Percentiles rank a stretch among this genome's conserved stretches.
Conservation (phyloP, 305 asterid species). For the Vinca major region DNA sequence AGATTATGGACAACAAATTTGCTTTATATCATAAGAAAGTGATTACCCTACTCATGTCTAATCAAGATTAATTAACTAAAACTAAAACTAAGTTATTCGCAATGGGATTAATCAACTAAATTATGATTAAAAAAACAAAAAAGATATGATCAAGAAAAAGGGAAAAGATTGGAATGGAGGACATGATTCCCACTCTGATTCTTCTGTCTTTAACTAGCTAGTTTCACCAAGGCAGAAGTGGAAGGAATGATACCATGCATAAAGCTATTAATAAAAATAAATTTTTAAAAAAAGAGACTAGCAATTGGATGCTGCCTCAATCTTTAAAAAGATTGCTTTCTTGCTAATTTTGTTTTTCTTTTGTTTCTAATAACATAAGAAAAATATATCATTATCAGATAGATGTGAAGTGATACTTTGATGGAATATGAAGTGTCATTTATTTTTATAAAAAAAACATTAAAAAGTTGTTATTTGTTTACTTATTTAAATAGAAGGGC, state of each 20-base stretch:
- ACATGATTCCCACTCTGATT: conserved; percentile 23
- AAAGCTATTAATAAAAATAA: too few relatives aligned
- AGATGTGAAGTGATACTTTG: conserved; percentile 19
- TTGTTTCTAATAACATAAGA: conserved; percentile 1
- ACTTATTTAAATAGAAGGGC: conserved; percentile 23
- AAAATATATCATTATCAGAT: conserved; percentile 18
- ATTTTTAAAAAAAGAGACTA: neutral
- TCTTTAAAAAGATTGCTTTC: neutral
- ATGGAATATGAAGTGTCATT: conserved; percentile 22
- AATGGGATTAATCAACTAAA: neutral
- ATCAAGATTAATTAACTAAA: conserved; percentile 16
- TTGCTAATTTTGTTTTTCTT: too few relatives aligned
- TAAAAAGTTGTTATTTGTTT: conserved; percentile 25
- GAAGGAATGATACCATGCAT: conserved; percentile 16
- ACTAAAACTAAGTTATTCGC: neutral
- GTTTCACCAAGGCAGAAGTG: conserved; percentile 16
- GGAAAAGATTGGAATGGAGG: conserved; percentile 12
- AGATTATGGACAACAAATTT: conserved; percentile 5
- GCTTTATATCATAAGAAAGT: conserved; percentile 16
- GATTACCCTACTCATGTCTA: conserved; percentile 20
- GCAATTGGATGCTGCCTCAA: neutral
- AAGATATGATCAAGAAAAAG: neutral
- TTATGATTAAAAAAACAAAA: neutral
- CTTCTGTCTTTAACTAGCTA: conserved; percentile 13
- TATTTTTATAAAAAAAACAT: conserved; percentile 19